A percentile compares a stretch with the other conserved stretches of the same genome.
Conservation (phyloP, 2,329 filamentous ascomycete species). For the Colletotrichum sidae region DNA sequence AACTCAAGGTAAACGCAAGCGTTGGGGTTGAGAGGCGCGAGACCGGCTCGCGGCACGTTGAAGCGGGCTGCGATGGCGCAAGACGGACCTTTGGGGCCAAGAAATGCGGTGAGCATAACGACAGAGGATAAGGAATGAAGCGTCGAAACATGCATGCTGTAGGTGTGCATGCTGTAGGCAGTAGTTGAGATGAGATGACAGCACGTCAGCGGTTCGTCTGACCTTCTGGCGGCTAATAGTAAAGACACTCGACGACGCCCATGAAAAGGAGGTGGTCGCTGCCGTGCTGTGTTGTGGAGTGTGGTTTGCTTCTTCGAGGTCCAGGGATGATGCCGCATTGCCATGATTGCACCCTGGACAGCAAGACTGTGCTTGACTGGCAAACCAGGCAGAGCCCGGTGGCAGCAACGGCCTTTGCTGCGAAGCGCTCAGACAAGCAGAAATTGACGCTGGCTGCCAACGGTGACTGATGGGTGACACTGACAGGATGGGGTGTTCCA, state of each 20-base stretch:
- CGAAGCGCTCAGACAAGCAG: too few species aligned
- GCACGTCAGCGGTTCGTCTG: slow-evolving; percentile 14
- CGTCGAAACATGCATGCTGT: background rate
- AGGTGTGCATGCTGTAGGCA: too few species aligned
- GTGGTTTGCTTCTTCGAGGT: slow-evolving; percentile 5
- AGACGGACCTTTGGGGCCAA: background rate
- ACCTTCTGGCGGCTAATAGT: slow-evolving; percentile 4
- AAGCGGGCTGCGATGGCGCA: background rate
- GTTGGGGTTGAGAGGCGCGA: background rate
- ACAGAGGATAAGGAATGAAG: slow-evolving; percentile 1
- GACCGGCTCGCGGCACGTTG: background rate
- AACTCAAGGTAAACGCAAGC: too few species aligned
- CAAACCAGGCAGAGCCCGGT: slow-evolving; percentile 17
- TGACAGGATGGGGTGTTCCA: background rate
- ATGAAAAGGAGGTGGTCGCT: too few species aligned
- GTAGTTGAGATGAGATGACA: background rate
- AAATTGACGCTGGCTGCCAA: background rate
- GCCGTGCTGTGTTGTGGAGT: too few species aligned
- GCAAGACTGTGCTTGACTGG: background rate
- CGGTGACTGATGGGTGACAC: slow-evolving; percentile 5
- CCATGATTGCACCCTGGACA: background rate
- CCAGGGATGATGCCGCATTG: background rate
- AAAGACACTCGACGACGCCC: too few species aligned
- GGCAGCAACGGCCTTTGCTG: background rate
- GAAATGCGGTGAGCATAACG: background rate